These are phyloP conservation scores for Fistulina hepatica DNA, from an alignment of 1,284 basidiomycete genomes.

Conservation along the genomic window DNA sequence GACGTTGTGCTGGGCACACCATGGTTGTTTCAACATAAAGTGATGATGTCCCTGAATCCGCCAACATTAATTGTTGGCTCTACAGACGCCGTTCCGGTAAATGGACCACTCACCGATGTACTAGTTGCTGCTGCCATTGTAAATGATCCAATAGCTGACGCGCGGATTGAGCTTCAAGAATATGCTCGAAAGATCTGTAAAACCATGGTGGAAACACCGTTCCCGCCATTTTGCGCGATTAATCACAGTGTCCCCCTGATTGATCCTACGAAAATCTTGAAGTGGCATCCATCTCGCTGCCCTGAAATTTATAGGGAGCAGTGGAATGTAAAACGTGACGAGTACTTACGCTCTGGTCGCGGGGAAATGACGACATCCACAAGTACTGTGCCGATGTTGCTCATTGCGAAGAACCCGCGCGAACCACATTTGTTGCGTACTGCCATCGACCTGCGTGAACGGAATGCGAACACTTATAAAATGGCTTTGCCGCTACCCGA, in stretches of 20 bases:
- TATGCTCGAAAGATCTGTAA: too few relatives aligned
- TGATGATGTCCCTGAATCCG: conserved; percentile 8
- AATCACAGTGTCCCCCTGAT: conserved; percentile 31
- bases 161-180: conserved; percentile 1
- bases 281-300: conserved; percentile 22
- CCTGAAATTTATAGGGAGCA: conserved; percentile 20
- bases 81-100: conserved; percentile 7
- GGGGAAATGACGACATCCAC: conserved; percentile 16
- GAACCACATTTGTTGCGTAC: conserved; percentile 16
- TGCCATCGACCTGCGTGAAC: conserved; percentile 18
- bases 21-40: conserved; percentile 10
- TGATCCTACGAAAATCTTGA: conserved; percentile 22
- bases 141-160: not conserved
- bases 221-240: conserved; percentile 26
- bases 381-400: conserved; percentile 5
- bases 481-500: conserved; percentile 13
- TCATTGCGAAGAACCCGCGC: conserved; percentile 8
- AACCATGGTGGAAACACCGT: conserved; percentile 3
- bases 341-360: conserved; percentile 20
- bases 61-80: conserved; percentile 7
- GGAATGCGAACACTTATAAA: conserved; percentile 17
- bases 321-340: conserved; percentile 21
- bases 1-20: conserved; percentile 24
- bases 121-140: not conserved
- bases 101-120: conserved; percentile 1